phyloP scores from a whole-genome alignment of 2,329 filamentous ascomycete genomes.

The Xylariales sp. region DNA sequence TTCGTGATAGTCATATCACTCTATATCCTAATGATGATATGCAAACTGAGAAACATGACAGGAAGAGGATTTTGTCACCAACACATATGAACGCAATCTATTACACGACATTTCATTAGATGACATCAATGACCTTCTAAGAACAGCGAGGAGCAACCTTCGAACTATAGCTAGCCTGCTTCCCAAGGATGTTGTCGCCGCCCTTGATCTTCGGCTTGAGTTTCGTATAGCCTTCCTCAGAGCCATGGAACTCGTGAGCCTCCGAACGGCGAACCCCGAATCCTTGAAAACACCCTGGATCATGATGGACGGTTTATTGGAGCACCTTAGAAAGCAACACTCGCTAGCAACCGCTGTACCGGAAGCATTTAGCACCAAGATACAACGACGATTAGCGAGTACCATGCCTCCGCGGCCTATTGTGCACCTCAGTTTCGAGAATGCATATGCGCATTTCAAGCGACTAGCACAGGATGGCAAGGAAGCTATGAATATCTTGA shows the following conservation, averaged over 20 bases:
- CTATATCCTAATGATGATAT: neutral
- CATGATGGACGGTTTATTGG: slow-evolving; percentile 45
- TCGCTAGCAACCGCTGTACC: slow-evolving; percentile 60
- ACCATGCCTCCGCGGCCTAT: slow-evolving; percentile 92
- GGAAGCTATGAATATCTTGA: slow-evolving; percentile 63
- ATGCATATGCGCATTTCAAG: slow-evolving; percentile 66
- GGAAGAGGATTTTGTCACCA: slow-evolving; percentile 96
- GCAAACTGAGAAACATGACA: slow-evolving; percentile 30
- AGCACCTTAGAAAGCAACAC: slow-evolving; percentile 55
- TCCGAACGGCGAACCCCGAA: slow-evolving; percentile 37
- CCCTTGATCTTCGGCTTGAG: slow-evolving; percentile 60
- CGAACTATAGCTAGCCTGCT: slow-evolving; percentile 21
- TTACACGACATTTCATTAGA: slow-evolving; percentile 58
- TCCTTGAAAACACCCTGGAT: slow-evolving; percentile 48
- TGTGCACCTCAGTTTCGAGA: slow-evolving; percentile 68
- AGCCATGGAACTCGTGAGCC: slow-evolving; percentile 44
- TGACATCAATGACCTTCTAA: slow-evolving; percentile 51
- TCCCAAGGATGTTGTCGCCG: slow-evolving; percentile 36
- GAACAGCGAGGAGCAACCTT: slow-evolving; percentile 32
- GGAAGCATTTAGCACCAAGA: slow-evolving; percentile 82
- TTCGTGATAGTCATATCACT: slow-evolving; percentile 27
- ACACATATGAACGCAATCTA: slow-evolving; percentile 79
- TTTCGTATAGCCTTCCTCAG: slow-evolving; percentile 62
- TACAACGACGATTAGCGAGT: slow-evolving; percentile 87
- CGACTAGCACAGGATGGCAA: slow-evolving; percentile 69